Conservation (phyloP, 179 eudicot genomes). For the Actinidia chinensis region DNA sequence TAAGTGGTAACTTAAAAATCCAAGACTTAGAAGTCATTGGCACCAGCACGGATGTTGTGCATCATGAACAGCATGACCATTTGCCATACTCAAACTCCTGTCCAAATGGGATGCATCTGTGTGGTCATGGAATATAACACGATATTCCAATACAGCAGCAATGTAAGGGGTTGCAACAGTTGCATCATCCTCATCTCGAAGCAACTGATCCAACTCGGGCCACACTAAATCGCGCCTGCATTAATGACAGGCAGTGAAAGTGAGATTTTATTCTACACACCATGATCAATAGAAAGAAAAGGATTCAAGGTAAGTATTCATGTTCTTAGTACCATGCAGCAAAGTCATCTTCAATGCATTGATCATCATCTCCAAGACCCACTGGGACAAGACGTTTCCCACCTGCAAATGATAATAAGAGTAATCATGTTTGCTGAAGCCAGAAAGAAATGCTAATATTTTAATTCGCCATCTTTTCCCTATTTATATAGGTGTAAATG, state of each 20-base stretch:
- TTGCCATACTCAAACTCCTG: slow-evolving; percentile 56
- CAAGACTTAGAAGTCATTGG: not conserved
- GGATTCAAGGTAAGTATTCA: not conserved
- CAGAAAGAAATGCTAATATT: too few species aligned
- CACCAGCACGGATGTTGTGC: slow-evolving; percentile 97
- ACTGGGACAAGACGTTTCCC: slow-evolving; percentile 71
- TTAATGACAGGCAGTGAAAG: slow-evolving; percentile 17
- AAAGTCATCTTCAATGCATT: slow-evolving; percentile 89
- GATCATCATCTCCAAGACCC: slow-evolving; percentile 95
- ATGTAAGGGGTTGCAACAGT: slow-evolving; percentile 87
- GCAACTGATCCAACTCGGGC: slow-evolving; percentile 89
- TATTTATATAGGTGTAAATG: too few species aligned
- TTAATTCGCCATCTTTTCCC: too few species aligned
- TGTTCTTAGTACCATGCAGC: slow-evolving; percentile 63
- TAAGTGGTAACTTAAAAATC: not conserved
- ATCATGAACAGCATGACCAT: slow-evolving; percentile 80
- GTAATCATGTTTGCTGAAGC: not conserved
- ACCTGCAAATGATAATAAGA: slow-evolving; percentile 43
- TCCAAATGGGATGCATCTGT: slow-evolving; percentile 37
- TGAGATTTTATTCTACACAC: not conserved
- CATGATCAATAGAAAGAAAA: not conserved
- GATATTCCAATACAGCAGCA: slow-evolving; percentile 83
- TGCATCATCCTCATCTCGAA: slow-evolving; percentile 65
- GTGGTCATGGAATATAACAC: slow-evolving; percentile 59
- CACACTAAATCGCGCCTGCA: slow-evolving; percentile 85